phyloP scores from a whole-genome alignment of 1,139 yeast species.

The Debaryomyces singareniensis region DNA sequence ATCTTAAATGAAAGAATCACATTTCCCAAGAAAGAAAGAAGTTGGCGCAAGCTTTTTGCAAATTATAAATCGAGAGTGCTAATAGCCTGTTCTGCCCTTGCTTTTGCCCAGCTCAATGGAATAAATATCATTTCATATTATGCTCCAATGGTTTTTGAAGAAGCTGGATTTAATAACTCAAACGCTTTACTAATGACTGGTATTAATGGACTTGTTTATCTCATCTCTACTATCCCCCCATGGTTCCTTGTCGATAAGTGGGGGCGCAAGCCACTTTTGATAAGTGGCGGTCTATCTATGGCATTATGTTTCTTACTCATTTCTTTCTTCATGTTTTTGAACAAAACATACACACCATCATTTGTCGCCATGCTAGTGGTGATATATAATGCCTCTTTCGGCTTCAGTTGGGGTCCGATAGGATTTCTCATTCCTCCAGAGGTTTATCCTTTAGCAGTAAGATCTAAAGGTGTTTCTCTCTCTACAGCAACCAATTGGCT shows the following conservation, averaged over 20 bases:
- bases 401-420: conserved; percentile 54
- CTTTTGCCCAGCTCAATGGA: conserved; percentile 53
- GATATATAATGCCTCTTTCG: conserved; percentile 47
- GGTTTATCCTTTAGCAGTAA: conserved; percentile 50
- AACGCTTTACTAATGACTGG: conserved; percentile 50
- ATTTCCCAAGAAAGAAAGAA: conserved; percentile 36
- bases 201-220: conserved; percentile 42
- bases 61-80: conserved; percentile 33
- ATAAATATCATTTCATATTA: conserved; percentile 50
- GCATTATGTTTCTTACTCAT: conserved; percentile 36
- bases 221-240: conserved; percentile 44
- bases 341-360: conserved; percentile 33
- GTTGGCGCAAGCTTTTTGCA: conserved; percentile 40
- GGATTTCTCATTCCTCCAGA: conserved; percentile 58
- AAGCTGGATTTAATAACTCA: conserved; percentile 47
- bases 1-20: conserved; percentile 45
- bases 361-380: conserved; percentile 45
- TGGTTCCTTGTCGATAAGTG: conserved; percentile 51
- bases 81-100: conserved; percentile 46
- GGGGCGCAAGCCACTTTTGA: conserved; percentile 49
- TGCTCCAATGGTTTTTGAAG: conserved; percentile 49
- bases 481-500: conserved; percentile 54
- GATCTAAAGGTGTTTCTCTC: conserved; percentile 48
- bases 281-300: conserved; percentile 45
- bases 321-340: conserved; percentile 32